These are phyloP conservation scores for Intubia oerlemansii DNA, from an alignment of 2,329 filamentous ascomycete genomes.

Conservation along the genomic window DNA sequence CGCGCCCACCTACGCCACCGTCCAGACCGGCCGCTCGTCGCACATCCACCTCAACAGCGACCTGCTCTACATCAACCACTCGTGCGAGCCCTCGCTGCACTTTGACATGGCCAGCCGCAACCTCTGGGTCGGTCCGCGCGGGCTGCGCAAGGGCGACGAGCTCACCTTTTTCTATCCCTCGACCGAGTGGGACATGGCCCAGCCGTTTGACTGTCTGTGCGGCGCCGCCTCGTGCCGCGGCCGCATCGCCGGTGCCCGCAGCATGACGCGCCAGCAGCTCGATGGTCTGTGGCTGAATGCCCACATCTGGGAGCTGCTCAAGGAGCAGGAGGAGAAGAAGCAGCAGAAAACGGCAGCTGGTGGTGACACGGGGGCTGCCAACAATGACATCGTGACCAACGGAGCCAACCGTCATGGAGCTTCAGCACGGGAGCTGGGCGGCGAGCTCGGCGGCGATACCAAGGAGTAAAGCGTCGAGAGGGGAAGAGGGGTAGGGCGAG, in stretches of 20 bases:
- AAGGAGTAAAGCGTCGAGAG: slow-evolving; percentile 4
- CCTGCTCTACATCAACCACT: slow-evolving; percentile 46
- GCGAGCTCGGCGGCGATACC: slow-evolving; percentile 43
- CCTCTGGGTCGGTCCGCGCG: slow-evolving; percentile 34
- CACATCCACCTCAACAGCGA: slow-evolving; percentile 46
- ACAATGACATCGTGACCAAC: slow-evolving; percentile 3
- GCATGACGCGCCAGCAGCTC: slow-evolving; percentile 32
- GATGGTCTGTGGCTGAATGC: slow-evolving; percentile 38
- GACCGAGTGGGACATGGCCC: slow-evolving; percentile 54
- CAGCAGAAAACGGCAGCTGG: slow-evolving; percentile 6
- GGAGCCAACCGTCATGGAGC: slow-evolving; percentile 19
- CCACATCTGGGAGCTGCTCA: slow-evolving; percentile 34
- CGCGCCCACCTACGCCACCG: slow-evolving; percentile 39
- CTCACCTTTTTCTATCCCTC: slow-evolving; percentile 57
- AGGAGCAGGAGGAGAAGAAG: slow-evolving; percentile 14
- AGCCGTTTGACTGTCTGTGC: slow-evolving; percentile 48
- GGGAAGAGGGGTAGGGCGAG: not conserved
- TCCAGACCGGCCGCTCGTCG: slow-evolving; percentile 32
- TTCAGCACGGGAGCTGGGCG: slow-evolving; percentile 32
- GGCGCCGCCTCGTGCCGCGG: slow-evolving; percentile 34
- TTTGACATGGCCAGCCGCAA: slow-evolving; percentile 36
- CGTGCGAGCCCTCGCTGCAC: slow-evolving; percentile 42
- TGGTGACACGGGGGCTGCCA: slow-evolving; percentile 1
- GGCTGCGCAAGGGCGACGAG: slow-evolving; percentile 32
- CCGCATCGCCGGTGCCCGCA: slow-evolving; percentile 38